A percentile compares a stretch with the other conserved stretches of the same genome.
phyloP scores from a whole-genome alignment of 495 filamentous ascomycete genomes.

The Annulohypoxylon stygium region DNA sequence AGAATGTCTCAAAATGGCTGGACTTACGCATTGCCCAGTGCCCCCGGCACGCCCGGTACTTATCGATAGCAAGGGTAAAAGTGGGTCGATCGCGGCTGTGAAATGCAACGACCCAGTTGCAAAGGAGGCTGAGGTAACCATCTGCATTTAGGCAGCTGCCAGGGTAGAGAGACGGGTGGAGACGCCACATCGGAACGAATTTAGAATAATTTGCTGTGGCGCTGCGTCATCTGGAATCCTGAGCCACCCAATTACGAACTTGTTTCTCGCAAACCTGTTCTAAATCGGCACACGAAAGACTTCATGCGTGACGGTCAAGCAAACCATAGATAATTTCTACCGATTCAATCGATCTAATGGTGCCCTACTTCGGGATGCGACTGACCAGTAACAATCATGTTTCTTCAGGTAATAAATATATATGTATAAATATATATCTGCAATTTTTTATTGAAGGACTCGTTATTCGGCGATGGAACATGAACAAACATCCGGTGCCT shows the following conservation, averaged over 20 bases:
- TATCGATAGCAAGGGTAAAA: conserved; percentile 35
- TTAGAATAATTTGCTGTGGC: conserved; percentile 19
- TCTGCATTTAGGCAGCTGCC: not conserved
- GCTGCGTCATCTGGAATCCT: conserved; percentile 24
- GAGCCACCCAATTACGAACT: conserved; percentile 36
- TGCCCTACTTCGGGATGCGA: conserved; percentile 9
- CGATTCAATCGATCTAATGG: not conserved
- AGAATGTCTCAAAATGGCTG: conserved; percentile 35
- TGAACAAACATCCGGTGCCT: not conserved
- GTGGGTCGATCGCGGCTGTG: conserved; percentile 22
- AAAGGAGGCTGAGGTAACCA: conserved; percentile 36
- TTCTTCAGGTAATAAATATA: not conserved
- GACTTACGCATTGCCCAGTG: conserved; percentile 1
- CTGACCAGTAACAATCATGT: not conserved
- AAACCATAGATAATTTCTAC: not conserved
- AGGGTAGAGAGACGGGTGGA: too few relatives aligned
- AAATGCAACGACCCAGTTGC: conserved; percentile 3
- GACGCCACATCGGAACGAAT: conserved; percentile 30
- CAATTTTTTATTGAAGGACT: not conserved
- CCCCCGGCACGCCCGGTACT: conserved; percentile 31
- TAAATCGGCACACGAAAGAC: conserved; percentile 9
- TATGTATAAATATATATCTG: not conserved
- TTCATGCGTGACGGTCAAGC: conserved; percentile 1
- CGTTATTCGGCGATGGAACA: not conserved
- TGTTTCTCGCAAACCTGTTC: conserved; percentile 1